These are phyloP conservation scores for Rhizopogon salebrosus DNA, from an alignment of 768 basidiomycete species.

Conservation along the genomic window DNA sequence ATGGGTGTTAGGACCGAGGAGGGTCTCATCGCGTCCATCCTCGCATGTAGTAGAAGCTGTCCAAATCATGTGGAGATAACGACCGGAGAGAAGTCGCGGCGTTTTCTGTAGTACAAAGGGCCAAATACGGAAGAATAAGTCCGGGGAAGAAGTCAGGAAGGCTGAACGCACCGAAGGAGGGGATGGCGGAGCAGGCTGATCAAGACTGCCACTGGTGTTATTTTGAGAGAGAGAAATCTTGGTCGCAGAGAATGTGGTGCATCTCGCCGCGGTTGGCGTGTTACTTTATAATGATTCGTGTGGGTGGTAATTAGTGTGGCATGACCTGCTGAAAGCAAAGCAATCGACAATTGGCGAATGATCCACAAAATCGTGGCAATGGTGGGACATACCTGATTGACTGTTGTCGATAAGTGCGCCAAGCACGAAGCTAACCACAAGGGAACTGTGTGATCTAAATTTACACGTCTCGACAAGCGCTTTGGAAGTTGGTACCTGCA, in stretches of 20 bases:
- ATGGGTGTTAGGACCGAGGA: too few relatives aligned
- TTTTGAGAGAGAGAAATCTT: background rate
- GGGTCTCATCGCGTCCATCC: background rate
- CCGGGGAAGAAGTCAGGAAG: background rate
- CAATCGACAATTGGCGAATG: background rate
- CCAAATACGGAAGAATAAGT: too few relatives aligned
- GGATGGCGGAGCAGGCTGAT: background rate
- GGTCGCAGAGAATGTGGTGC: background rate
- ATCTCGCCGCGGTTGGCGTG: background rate
- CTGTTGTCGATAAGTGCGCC: background rate
- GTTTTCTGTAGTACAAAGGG: background rate
- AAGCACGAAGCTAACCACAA: background rate
- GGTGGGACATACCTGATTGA: background rate
- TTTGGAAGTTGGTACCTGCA: background rate
- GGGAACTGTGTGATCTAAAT: background rate
- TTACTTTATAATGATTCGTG: background rate
- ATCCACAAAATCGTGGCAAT: background rate
- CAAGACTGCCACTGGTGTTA: background rate
- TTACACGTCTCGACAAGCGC: background rate
- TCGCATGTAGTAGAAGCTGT: background rate
- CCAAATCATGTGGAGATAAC: background rate
- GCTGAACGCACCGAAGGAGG: background rate
- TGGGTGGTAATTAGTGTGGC: background rate
- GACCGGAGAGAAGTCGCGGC: background rate
- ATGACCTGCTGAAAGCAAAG: too few relatives aligned